phyloP scores from a whole-genome alignment of 495 filamentous ascomycete genomes.

The Neurospora sp. region DNA sequence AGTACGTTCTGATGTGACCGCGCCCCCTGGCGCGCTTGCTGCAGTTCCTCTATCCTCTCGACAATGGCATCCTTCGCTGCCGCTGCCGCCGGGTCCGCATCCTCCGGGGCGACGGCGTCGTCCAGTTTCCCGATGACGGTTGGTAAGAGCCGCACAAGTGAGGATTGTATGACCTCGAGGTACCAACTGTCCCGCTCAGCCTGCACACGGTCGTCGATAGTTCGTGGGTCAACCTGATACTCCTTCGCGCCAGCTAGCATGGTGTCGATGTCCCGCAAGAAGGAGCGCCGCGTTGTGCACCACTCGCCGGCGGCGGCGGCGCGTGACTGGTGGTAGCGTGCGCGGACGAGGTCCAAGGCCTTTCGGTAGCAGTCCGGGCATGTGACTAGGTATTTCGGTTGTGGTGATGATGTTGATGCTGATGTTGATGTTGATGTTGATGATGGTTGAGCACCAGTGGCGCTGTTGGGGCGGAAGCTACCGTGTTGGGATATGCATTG shows the following conservation, averaged over 20 bases:
- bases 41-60: slow-evolving; percentile 18
- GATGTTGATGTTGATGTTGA: not conserved
- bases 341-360: slow-evolving; percentile 26
- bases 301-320: slow-evolving; percentile 23
- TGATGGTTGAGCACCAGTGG: not conserved
- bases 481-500: slow-evolving; percentile 18
- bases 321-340: slow-evolving; percentile 22
- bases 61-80: slow-evolving; percentile 6
- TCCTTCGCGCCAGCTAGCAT: slow-evolving; percentile 29
- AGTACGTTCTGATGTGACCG: not conserved
- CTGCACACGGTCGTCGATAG: slow-evolving; percentile 30
- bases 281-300: slow-evolving; percentile 29
- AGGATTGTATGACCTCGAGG: slow-evolving; percentile 23
- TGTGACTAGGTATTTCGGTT: slow-evolving; percentile 16
- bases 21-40: slow-evolving; percentile 1
- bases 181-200: slow-evolving; percentile 37
- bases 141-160: slow-evolving; percentile 19
- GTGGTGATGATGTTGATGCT: not conserved
- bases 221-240: slow-evolving; percentile 23
- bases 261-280: slow-evolving; percentile 30
- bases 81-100: slow-evolving; percentile 13
- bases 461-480: not conserved
- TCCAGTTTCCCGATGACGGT: slow-evolving; percentile 14
- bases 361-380: slow-evolving; percentile 30
- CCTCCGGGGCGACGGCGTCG: slow-evolving; percentile 5